These are phyloP conservation scores for Prunella vulgaris DNA, from an alignment of 257 asterid species.

Conservation along the genomic window DNA sequence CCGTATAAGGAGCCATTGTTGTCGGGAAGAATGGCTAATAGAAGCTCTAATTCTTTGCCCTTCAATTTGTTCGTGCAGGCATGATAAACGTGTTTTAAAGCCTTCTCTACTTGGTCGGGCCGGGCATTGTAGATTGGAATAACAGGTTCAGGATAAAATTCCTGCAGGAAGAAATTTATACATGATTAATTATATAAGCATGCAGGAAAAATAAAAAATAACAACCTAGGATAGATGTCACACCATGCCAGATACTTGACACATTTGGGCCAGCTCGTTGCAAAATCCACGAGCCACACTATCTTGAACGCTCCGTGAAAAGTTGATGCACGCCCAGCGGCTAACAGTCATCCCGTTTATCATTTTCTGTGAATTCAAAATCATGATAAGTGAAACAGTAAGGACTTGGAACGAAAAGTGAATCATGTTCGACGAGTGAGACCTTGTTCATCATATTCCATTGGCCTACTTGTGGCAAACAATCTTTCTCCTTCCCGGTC, in stretches of 20 bases:
- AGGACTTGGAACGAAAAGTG: background rate
- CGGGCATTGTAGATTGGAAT: constrained; percentile 80
- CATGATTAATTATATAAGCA: background rate
- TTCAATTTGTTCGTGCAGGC: constrained; percentile 69
- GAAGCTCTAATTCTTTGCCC: constrained; percentile 92
- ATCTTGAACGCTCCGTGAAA: constrained; percentile 94
- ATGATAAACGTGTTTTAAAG: constrained; percentile 82
- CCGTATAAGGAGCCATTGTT: constrained; percentile 92
- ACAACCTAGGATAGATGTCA: no score
- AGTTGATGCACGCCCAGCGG: constrained; percentile 98
- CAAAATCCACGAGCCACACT: constrained; percentile 96
- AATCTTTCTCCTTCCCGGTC: constrained; percentile 90
- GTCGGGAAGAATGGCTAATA: constrained; percentile 89
- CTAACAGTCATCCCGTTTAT: constrained; percentile 93
- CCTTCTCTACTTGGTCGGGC: constrained; percentile 97
- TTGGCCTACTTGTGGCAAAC: constrained; percentile 97
- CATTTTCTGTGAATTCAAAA: constrained; percentile 68
- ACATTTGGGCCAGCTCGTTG: constrained; percentile 91
- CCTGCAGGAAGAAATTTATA: constrained; percentile 34
- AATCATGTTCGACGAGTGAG: background rate
- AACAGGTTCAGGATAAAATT: constrained; percentile 79
- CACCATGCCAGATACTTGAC: constrained; percentile 99
- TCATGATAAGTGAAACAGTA: background rate
- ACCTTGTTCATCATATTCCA: constrained; percentile 99
- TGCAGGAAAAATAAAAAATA: background rate